phyloP scores from a whole-genome alignment of 75 land plant species.

The Larix kaempferi region DNA sequence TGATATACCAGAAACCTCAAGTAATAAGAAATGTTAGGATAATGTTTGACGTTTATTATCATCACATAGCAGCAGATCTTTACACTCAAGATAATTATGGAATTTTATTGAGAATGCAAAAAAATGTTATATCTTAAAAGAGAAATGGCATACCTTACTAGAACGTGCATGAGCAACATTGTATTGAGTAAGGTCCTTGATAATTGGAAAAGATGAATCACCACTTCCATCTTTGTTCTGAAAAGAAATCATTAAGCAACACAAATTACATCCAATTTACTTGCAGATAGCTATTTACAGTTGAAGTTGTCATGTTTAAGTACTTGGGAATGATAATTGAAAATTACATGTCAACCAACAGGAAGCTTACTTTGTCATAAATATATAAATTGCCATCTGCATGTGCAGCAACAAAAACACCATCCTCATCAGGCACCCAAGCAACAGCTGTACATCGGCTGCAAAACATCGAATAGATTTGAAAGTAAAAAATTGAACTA shows the following conservation, averaged over 20 bases:
- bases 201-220: slow-evolving; percentile 85
- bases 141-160: slow-evolving; percentile 62
- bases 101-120: background rate
- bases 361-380: slow-evolving; percentile 80
- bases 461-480: slow-evolving; percentile 18
- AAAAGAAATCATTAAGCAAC: slow-evolving; percentile 3
- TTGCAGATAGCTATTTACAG: background rate
- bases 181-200: slow-evolving; percentile 87
- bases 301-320: background rate
- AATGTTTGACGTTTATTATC: background rate
- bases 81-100: background rate
- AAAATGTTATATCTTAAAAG: no score
- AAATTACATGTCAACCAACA: background rate
- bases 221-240: slow-evolving; percentile 92
- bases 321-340: background rate
- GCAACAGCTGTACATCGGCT: slow-evolving; percentile 92
- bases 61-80: background rate
- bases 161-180: slow-evolving; percentile 88
- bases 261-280: background rate
- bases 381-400: slow-evolving; percentile 94
- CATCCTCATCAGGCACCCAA: slow-evolving; percentile 90
- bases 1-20: background rate
- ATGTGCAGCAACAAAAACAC: slow-evolving; percentile 90
- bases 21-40: background rate
- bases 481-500: slow-evolving; percentile 1